Base-by-base conservation (phyloP, 192 early-diverging fungal species). In the Fimicolochytrium jonesii region DNA sequence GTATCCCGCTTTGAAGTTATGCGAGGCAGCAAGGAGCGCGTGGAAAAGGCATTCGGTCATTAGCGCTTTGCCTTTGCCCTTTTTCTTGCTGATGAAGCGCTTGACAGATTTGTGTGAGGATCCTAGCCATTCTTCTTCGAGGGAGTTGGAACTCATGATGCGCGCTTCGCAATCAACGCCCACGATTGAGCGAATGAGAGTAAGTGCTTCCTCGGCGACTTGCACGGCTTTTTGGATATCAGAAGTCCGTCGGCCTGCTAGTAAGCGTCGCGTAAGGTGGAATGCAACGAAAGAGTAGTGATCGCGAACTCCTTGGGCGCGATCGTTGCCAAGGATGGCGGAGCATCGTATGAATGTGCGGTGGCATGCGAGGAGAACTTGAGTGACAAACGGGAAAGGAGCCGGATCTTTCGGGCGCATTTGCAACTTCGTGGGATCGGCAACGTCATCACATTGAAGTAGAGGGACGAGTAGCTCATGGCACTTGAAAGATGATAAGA, bases 61-160 rank as follows among this genome's bases (percentile, higher is more conserved):
- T 35, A 51, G 20, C 1, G 35, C 49, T 4, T 39, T 31, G 13
- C 56, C 58, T 32, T 56, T 51, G 0, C 45, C 45, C 34, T 49
- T 59, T 32, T 52, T 66, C 32, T 61, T 61, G 4, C 51, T 48
- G 15, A 50, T 52, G 9, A 32, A 2, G 2, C 39, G 50, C 54
- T 57, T 55, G n/a, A 32, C 54, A 15, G 29, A 49, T 0, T 41
- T 54, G 3, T 47, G 51, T 0, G 67, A 62, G 22, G 46, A 43
- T 3, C 78, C 78, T 3, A 77, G 54, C 67, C 72, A 71, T 15
- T 66, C 56, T 2, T 35, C 18, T 56, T 81, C 79, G 2, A 77
- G 57, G 26, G 50, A 20, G 13, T 55, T 35, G 4, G 79, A 81
- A 53, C 68, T 81, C 11, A 46, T 18, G 29, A 81, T 75, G 31